Conservation (phyloP, 176 grass and related monocot genomes). For the Cymbopogon citratus region DNA sequence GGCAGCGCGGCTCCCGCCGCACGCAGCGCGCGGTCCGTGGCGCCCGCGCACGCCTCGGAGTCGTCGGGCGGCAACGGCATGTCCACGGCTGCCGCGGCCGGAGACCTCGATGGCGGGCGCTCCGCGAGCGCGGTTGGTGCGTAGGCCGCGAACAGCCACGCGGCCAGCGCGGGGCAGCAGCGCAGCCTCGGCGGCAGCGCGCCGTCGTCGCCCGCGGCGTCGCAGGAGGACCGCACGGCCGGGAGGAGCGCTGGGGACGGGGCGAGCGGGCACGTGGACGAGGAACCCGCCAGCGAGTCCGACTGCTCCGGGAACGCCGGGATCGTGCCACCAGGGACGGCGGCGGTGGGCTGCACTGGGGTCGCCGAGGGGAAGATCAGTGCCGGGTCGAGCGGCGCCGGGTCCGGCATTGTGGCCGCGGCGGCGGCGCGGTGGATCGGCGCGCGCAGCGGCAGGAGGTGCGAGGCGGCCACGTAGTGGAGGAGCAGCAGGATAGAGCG, state of each 20-base stretch:
- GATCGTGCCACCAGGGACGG: constrained; percentile 46
- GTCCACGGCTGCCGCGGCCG: constrained; percentile 31
- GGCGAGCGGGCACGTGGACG: constrained; percentile 66
- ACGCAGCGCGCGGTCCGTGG: constrained; percentile 55
- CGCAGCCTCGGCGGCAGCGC: constrained; percentile 34
- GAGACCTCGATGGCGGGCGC: background rate
- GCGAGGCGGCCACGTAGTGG: constrained; percentile 21
- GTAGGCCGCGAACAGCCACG: constrained; percentile 84
- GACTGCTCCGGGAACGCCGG: constrained; percentile 99
- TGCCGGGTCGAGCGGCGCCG: constrained; percentile 50
- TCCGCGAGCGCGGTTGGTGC: constrained; percentile 54
- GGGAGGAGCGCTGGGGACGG: constrained; percentile 53
- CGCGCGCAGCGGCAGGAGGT: background rate
- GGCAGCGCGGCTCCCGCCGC: constrained; percentile 42
- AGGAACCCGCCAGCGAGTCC: constrained; percentile 34
- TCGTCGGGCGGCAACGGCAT: constrained; percentile 69
- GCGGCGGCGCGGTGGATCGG: background rate
- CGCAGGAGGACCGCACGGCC: constrained; percentile 54
- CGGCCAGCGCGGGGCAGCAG: constrained; percentile 84
- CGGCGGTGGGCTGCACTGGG: constrained; percentile 10
- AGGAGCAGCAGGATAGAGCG: constrained; percentile 15
- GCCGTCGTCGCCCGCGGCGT: background rate
- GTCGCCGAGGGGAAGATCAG: constrained; percentile 43
- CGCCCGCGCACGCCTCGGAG: constrained; percentile 56
- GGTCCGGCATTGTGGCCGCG: constrained; percentile 17